phyloP scores from a whole-genome alignment of 2,329 filamentous ascomycete species.

The Aureobasidium musti region DNA sequence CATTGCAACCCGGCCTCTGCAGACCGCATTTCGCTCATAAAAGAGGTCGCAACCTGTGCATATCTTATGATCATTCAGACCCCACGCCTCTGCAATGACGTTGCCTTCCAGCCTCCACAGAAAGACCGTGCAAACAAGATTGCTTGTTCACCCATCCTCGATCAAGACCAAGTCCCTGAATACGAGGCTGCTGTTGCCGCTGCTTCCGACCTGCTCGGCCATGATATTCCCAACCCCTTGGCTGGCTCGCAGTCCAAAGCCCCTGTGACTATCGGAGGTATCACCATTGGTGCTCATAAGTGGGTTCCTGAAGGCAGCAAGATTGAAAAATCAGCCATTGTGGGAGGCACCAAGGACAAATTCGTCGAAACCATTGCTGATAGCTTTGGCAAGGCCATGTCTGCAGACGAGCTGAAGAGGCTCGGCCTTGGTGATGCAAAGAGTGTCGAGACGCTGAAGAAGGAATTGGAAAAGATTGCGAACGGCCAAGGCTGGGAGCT shows the following conservation, averaged over 20 bases:
- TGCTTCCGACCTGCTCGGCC: constrained; percentile 4
- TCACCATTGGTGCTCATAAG: constrained; percentile 59
- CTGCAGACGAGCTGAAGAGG: constrained; percentile 53
- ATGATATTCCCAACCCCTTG: constrained; percentile 27
- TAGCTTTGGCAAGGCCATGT: constrained; percentile 55
- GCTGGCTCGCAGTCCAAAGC: constrained; percentile 32
- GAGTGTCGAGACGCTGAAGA: constrained; percentile 68
- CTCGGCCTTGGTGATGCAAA: constrained; percentile 68
- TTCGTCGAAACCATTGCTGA: constrained; percentile 56
- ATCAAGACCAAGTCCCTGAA: constrained; percentile 52
- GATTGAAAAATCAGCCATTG: constrained; percentile 56
- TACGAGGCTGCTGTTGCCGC: constrained; percentile 39
- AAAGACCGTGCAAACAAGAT: constrained; percentile 76
- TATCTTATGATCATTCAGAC: constrained; percentile 95
- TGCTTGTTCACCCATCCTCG: constrained; percentile 70
- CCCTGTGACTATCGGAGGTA: constrained; percentile 56
- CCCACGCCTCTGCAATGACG: constrained; percentile 80
- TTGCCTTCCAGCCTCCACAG: constrained; percentile 80
- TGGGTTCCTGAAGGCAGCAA: constrained; percentile 58
- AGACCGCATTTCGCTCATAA: constrained; percentile 87
- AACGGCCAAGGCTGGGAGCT: constrained; percentile 75
- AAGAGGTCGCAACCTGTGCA: constrained; percentile 85
- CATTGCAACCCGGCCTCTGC: constrained; percentile 74
- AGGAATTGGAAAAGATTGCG: constrained; percentile 68
- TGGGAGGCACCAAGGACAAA: constrained; percentile 56